A percentile compares a stretch with the other conserved stretches of the same genome.
Evolutionary conservation across 768 basidiomycete genomes (phyloP).

Genomic region (Leccinum pellstonianum): DNA sequence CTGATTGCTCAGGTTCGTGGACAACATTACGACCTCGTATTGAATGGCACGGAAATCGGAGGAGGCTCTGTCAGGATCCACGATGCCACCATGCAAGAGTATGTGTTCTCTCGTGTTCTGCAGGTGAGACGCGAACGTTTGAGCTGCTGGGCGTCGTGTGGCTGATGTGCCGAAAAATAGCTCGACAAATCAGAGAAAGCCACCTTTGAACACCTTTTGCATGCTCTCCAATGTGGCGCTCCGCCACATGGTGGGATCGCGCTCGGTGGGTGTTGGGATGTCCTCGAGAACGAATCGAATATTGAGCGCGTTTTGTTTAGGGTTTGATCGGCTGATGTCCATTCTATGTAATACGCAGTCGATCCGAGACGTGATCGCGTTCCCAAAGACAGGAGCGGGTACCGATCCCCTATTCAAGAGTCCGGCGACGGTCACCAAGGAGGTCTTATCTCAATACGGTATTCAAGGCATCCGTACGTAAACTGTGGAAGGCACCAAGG

Average conservation of each 20-base stretch:
- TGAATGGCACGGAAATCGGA: slow-evolving; percentile 92
- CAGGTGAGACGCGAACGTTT: slow-evolving; percentile 51
- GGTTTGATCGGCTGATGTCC: slow-evolving; percentile 90
- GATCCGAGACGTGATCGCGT: slow-evolving; percentile 95
- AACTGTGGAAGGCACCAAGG: slow-evolving; percentile 3
- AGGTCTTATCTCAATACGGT: slow-evolving; percentile 63
- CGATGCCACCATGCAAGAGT: slow-evolving; percentile 82
- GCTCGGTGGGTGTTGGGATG: slow-evolving; percentile 54
- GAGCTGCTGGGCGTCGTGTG: slow-evolving; percentile 8
- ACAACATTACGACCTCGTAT: slow-evolving; percentile 93
- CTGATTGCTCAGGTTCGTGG: slow-evolving; percentile 68
- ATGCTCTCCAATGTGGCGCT: slow-evolving; percentile 86
- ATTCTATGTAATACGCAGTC: slow-evolving; percentile 85
- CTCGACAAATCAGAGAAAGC: slow-evolving; percentile 67
- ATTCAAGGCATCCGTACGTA: slow-evolving; percentile 38
- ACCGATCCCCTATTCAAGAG: slow-evolving; percentile 88
- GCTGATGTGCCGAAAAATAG: slow-evolving; percentile 40
- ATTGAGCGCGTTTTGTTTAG: slow-evolving; percentile 40
- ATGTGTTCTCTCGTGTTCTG: slow-evolving; percentile 72
- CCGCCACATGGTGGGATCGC: slow-evolving; percentile 97
- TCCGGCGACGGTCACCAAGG: slow-evolving; percentile 58
- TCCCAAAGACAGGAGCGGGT: slow-evolving; percentile 87
- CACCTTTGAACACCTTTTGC: slow-evolving; percentile 80
- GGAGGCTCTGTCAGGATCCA: slow-evolving; percentile 94
- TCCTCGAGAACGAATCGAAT: slow-evolving; percentile 8